Evolutionary conservation across 2,329 filamentous ascomycete species (phyloP), one percentile per base, ranked within the genome.

Genomic region (Byssothecium circinans): DNA sequence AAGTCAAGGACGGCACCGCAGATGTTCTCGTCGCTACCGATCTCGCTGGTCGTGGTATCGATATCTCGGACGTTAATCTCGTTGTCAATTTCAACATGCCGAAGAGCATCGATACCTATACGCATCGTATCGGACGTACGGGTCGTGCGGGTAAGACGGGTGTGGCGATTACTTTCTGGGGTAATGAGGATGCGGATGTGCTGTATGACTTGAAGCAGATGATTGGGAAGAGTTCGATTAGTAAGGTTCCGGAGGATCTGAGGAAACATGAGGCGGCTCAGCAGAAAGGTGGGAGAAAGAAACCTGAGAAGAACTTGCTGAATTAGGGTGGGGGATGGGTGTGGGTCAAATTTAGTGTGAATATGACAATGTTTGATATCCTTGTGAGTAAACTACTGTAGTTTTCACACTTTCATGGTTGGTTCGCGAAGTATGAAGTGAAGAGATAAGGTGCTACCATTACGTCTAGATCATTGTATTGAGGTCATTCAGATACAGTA

Each of bases 21-120:
- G 87, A 96, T 53, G 89, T 99, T 1, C 82, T 99, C 30, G 94
- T 99, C 43, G 94, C 94, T 1, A 99, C 94, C 1, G 94, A 99
- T 74, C 78, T 99, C 47, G 94, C 94, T 1, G 94, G 92, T 54
- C 85, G 94, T 78, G 94, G 94, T 89, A 96, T 99, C 70, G 94
- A 99, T 73, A 91, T 99, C 3, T 85, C 88, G 0, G 94, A 97
- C 66, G 94, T 99, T 33, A 89, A 84, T 53, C 81, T 99, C 50
- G 94, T 99, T 47, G 81, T 99, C 69, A 99, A 99, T 77, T 99
- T 97, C 82, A 99, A 97, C 79, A 97, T 99, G 94, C 88, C 94
- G 0, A 85, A 77, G 11, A 90, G 80, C 59, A 97, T 99, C 58
- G 94, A 99, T 75, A 87, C 84, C 66, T 99, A 99, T 71, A 97